Base-by-base conservation (phyloP, 108 stramenopile genomes). In the Skeletonema tropicum region DNA sequence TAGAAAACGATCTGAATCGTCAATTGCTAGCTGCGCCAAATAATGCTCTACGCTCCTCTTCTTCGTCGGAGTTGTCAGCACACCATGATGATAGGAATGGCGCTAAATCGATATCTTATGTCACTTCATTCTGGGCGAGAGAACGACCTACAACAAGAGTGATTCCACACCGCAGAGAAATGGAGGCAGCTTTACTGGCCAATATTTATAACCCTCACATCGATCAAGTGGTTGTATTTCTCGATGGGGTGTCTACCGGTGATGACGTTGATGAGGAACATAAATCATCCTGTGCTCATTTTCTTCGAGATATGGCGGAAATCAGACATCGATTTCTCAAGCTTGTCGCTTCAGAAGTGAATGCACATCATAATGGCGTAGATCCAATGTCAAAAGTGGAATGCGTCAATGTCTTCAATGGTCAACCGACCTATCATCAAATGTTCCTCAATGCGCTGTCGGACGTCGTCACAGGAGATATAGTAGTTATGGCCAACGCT, bases 391-490 rank as follows among this genome's bases (percentile, higher is more conserved):
- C 46, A 3, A 52, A 52, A 21, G 49, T 52, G 21, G 23, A 3
- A 5, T 52, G 49, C 23, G 49, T 52, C 49, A 52, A 52, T 52
- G 49, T 52, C 5, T 23, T 52, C 23, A 52, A 19, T 0, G 49
- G 49, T 25, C 49, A 52, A 8, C 49, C 49, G 6, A 52, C 49
- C 3, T 52, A 52, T 6, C 8, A 52, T 52, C 49, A 52, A 52
- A 52, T 52, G 49, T 52, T 52, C 21, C 49, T 52, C 49, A 52
- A 52, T 52, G 49, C 49, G 19, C 6, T 52, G 19, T 52, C 49
- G 2, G 6, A 52, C 1, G 49, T 52, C 2, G 49, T 52, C 19
- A 21, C 17, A 23, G 49, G 49, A 25, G 49, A 52, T 52, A 52
- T 52, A 9, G 49, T 52, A 9, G 21, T 52, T 21, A 25, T 52